Conservation (phyloP, 1,284 basidiomycete genomes). For the Leccinum fallax region DNA sequence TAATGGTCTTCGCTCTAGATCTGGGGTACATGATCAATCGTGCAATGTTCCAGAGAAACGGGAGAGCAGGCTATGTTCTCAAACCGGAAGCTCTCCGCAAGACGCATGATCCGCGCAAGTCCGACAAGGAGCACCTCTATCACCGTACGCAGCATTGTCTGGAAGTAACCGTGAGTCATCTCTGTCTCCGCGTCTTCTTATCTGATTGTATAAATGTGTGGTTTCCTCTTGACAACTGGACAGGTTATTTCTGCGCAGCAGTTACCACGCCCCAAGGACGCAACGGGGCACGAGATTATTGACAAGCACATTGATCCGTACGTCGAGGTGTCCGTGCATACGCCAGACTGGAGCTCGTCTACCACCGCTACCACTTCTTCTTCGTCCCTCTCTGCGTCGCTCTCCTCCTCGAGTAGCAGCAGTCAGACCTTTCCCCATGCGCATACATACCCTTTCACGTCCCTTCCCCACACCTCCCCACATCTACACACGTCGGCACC, state of each 20-base stretch:
- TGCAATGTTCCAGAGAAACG: constrained; percentile 92
- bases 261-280: constrained; percentile 76
- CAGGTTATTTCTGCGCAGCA: constrained; percentile 93
- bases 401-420: background rate
- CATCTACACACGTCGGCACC: background rate
- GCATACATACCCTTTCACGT: background rate
- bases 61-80: constrained; percentile 85
- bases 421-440: background rate
- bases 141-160: constrained; percentile 63
- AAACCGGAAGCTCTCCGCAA: constrained; percentile 83
- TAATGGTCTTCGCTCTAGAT: constrained; percentile 49
- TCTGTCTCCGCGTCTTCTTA: background rate
- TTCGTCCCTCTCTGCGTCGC: constrained; percentile 19
- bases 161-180: constrained; percentile 56
- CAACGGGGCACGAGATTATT: constrained; percentile 60
- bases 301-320: constrained; percentile 71
- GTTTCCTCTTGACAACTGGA: constrained; percentile 1
- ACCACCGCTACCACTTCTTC: background rate
- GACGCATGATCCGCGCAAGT: constrained; percentile 53
- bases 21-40: constrained; percentile 89
- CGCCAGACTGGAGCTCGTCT: constrained; percentile 64
- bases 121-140: constrained; percentile 61
- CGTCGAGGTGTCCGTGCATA: constrained; percentile 77
- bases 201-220: constrained; percentile 6
- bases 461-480: background rate